Base-by-base conservation (phyloP, 1,284 basidiomycete genomes). In the Gastroboletus turbinatus region DNA sequence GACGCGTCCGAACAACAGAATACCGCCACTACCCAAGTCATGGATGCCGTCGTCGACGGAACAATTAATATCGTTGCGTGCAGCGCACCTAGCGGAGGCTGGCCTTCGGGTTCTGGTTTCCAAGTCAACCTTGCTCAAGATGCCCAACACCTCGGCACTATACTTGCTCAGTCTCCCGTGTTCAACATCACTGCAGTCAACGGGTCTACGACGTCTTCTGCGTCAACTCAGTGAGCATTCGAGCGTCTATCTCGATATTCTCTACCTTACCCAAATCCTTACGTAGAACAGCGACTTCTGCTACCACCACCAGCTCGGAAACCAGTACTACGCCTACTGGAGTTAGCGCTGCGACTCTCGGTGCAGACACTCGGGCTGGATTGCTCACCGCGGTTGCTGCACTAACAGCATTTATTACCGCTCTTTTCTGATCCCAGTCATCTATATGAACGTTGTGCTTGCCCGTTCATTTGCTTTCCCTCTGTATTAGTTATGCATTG, bases 91-190 rank as follows among this genome's bases (percentile, higher is more conserved):
- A 78, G 74, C 52, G 78, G 75, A 38, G 85, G 85, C 10, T 89
- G 84, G 82, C 78, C 80, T 11, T 57, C 70, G 17, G 85, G 85
- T 58, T 53, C 60, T 29, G 73, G 67, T 51, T 91, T 79, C 81
- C 84, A 82, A 53, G 78, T 94, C 70, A 91, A 92, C 76, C 70
- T 94, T 33, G 82, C 87, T 60, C 63, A 76, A 64, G 76, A 81
- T 60, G 60, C 76, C 5, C 55, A 78, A 29, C 56, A 81, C 46
- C 67, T 78, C 19, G 70, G 73, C 68, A 70, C 72, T 53, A 82
- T 91, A 60, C 76, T 80, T 51, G 87, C 90, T 45, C 88, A 93
- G 73, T 91, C 85, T 19, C 44, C 47, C 17, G 60, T 79, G 51
- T 90, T 88, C 67, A 67, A 67, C 55, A 85, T 92, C 71, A 75